Evolutionary conservation across 345 rosid genomes (phyloP), one percentile per base, ranked within the genome.

Genomic region (Acer campestre): DNA sequence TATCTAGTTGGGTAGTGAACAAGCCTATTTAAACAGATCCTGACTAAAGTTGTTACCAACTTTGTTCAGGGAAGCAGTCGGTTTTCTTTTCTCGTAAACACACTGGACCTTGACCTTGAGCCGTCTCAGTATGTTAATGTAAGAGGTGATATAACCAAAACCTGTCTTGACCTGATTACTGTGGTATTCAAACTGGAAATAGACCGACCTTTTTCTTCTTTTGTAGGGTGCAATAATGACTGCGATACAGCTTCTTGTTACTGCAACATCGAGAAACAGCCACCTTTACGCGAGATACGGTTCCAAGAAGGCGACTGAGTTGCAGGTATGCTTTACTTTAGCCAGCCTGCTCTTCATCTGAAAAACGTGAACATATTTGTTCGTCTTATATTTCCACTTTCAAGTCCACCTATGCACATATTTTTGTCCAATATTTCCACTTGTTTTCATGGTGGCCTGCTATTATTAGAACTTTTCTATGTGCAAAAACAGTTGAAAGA

Each of bases 191-290:
- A 38, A 2, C 49, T 7, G 3, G 25, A 44, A 27, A 61, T 1
- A 5, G 13, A 13, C 11, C 29, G 4, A 49, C 5, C 0, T 53
- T 17, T 77, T 61, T 75, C 22, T 49, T 22, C n/a, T 67, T 70
- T 53, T 35, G 80, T 63, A 90, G 97, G 97, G 20, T 92, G 97
- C 90, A 91, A 86, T 85, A 94, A 87, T 59, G 81, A 90, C 77
- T 92, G 96, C 27, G 90, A 88, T 66, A 90, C 93, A 56, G 81
- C 96, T 69, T 94, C 96, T 38, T 94, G 96, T 82, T 69, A 88
- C 75, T 92, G 97, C 65, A 81, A 88, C 80, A 91, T 92, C 40
- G 72, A 81, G 82, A 79, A 79, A 76, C 92, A 87, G 67, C 97
- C 97, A 27, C 98, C 94, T 0, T 10, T 87, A 40, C 90, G 17